Percentiles rank a stretch among this genome's conserved stretches.
Conservation (phyloP, 228 moss, liverwort and hornwort species). For the Sphagnum fallax region DNA sequence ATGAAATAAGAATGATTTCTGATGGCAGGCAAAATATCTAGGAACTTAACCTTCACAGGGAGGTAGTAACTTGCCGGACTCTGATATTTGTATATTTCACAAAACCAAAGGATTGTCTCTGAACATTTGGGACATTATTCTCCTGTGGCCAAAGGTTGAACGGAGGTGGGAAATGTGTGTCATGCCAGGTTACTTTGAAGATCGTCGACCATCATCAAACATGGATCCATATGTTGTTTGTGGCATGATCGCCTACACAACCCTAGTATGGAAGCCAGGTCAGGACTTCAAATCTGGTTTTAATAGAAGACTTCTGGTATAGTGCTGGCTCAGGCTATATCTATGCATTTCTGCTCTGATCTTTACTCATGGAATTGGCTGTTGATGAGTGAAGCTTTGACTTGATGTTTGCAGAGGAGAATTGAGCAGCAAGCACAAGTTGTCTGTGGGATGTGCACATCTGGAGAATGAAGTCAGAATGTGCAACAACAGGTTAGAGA, state of each 20-base stretch:
- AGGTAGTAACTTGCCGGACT: neutral
- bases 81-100: neutral
- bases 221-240: constrained; percentile 79
- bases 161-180: neutral
- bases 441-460: too few species aligned
- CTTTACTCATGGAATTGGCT: too few species aligned
- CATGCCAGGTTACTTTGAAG: constrained; percentile 66
- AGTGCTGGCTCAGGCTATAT: too few species aligned
- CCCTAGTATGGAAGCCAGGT: constrained; percentile 50
- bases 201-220: constrained; percentile 80
- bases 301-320: too few species aligned
- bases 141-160: neutral
- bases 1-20: neutral
- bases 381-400: too few species aligned
- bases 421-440: too few species aligned
- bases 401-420: too few species aligned
- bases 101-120: neutral
- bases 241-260: constrained; percentile 73
- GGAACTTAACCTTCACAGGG: neutral
- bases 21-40: neutral
- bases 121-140: neutral
- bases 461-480: too few species aligned
- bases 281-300: neutral
- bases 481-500: too few species aligned
- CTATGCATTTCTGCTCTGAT: too few species aligned